phyloP scores from a whole-genome alignment of 129 eudicot genomes.

The Tanacetum coccineum region DNA sequence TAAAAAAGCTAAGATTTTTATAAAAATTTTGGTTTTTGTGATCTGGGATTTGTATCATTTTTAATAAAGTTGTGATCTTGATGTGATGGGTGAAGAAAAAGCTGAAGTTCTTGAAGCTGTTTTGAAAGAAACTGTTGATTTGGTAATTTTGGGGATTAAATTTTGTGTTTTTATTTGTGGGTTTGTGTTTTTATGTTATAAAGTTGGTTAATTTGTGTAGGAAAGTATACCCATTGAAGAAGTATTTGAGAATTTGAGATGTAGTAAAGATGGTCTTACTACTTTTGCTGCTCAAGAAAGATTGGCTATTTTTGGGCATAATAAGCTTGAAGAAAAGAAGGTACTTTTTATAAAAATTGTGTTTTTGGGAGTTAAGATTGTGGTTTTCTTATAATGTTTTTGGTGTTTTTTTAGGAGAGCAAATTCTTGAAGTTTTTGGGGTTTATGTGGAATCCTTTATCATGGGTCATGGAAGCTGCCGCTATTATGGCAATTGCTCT shows the following conservation, averaged over 20 bases:
- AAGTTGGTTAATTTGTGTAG: conserved; percentile 30
- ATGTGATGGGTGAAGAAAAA: conserved; percentile 16
- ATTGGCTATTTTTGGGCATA: conserved; percentile 25
- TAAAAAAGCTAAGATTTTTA: background rate
- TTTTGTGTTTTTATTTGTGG: background rate
- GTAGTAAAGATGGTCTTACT: conserved; percentile 76
- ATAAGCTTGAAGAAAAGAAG: conserved; percentile 18
- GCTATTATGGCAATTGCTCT: conserved; percentile 17
- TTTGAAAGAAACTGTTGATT: conserved; percentile 13
- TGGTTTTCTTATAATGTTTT: background rate
- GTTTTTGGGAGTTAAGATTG: conserved; percentile 8
- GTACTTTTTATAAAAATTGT: conserved; percentile 9
- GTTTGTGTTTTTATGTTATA: conserved; percentile 3
- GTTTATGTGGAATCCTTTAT: conserved; percentile 19
- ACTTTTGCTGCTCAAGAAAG: conserved; percentile 29
- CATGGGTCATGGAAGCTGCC: conserved; percentile 22
- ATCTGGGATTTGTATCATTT: background rate
- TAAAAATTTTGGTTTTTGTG: background rate
- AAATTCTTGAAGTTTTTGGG: conserved; percentile 77
- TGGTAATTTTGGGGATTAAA: conserved; percentile 12
- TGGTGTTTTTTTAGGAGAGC: conserved; percentile 56
- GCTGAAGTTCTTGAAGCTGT: conserved; percentile 23
- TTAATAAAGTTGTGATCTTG: conserved; percentile 2
- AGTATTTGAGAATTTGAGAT: conserved; percentile 90
- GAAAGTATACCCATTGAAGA: conserved; percentile 90